A percentile compares a stretch with the other conserved stretches of the same genome.
These are phyloP conservation scores for Pneumocystis canis DNA, from an alignment of 1,139 yeast genomes.

Conservation along the genomic window DNA sequence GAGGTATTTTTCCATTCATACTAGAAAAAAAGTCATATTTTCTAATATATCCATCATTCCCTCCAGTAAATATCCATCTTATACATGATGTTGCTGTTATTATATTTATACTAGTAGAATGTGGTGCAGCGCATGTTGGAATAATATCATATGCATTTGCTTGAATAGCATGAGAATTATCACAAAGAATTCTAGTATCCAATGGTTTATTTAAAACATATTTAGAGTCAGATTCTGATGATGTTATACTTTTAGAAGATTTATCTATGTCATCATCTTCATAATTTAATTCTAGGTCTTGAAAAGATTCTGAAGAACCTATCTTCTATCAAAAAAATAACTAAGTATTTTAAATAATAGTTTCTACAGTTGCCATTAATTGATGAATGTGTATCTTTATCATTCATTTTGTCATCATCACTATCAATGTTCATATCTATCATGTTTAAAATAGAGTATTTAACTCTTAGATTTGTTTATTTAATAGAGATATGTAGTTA, in stretches of 20 bases:
- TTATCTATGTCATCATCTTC: neutral
- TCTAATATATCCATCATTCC: constrained; percentile 87
- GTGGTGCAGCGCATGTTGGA: constrained; percentile 31
- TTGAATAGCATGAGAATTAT: neutral
- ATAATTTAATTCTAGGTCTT: constrained; percentile 1
- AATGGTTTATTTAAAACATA: neutral
- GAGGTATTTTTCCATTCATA: constrained; percentile 74
- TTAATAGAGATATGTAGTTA: neutral
- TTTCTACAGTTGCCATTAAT: constrained; percentile 14
- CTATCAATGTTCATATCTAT: constrained; percentile 17
- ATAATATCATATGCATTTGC: constrained; percentile 26
- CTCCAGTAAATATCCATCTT: constrained; percentile 84
- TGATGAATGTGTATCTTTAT: constrained; percentile 15
- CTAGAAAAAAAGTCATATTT: constrained; percentile 78
- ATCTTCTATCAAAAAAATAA: constrained; percentile 12
- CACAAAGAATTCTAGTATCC: constrained; percentile 1
- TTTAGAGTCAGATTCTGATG: neutral
- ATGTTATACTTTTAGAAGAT: neutral
- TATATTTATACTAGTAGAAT: constrained; percentile 42
- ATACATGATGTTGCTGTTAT: constrained; percentile 69
- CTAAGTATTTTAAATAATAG: constrained; percentile 14
- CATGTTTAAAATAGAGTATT: neutral
- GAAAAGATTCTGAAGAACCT: constrained; percentile 7
- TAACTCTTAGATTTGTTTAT: neutral
- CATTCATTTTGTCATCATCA: constrained; percentile 19